Base-by-base conservation (phyloP, 441 rosid species). In the Francoa sonchifolia region DNA sequence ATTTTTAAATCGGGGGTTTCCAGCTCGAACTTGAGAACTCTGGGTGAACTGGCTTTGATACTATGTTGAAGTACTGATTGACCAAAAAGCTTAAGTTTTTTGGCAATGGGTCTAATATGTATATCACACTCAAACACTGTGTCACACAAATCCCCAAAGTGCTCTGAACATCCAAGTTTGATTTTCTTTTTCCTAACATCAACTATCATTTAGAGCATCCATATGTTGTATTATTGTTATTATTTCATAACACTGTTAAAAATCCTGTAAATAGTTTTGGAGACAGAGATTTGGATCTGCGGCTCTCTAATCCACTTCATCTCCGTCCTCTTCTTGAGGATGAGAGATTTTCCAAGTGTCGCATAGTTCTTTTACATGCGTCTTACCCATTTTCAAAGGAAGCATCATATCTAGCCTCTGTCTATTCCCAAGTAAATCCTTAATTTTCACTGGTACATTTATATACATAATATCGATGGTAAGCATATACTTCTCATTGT, bases 351-450 rank as follows among this genome's bases (percentile, higher is more conserved):
- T 65, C 67, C 18, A 67, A 69, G 41, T 76, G 77, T 29, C 85
- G 76, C 33, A 52, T 90, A 1, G 90, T 90, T 57, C 84, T 90
- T 50, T 69, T 90, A 50, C 99, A 90, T 73, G 90, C 96, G 41
- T 73, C 99, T 35, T 90, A 86, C 64, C 99, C 95, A 34, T 90
- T 76, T 73, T 85, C 95, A 43, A 80, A 59, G 71, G 99, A 90
- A 72, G 99, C 96, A 10, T 82, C 96, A 20, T 80, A 63, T 70
- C 66, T 90, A 19, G 81, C 96, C 62, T 82, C 90, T 34, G 76
- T 90, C 50, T 90, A 86, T 64, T 47, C 71, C 12, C 99, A 86
- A 85, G 96, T 30, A 45, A 30, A 55, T 33, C 23, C 36, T 58
- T 39, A 19, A 23, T 44, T 39, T 36, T 18, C 19, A 3, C 8